phyloP scores from a whole-genome alignment of 108 stramenopile genomes.

The Nitzschia sp. region DNA sequence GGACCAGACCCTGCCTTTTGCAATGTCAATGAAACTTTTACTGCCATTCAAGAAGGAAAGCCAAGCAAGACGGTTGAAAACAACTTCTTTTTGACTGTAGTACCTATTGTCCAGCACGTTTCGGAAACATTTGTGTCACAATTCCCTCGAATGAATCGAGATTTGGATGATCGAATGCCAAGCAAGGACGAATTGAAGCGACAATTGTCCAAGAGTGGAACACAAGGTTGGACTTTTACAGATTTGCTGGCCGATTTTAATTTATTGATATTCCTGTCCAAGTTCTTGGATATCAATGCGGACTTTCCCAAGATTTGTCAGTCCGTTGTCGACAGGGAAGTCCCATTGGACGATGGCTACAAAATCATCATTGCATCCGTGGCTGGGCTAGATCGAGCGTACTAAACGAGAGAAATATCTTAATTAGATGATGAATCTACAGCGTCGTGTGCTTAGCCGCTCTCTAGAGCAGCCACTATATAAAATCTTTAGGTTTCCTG shows the following conservation, averaged over 20 bases:
- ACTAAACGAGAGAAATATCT: conserved; percentile 18
- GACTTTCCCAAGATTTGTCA: conserved; percentile 87
- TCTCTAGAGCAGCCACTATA: too few relatives aligned
- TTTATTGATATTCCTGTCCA: conserved; percentile 83
- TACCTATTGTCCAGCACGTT: conserved; percentile 92
- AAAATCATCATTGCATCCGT: conserved; percentile 85
- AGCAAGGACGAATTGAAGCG: conserved; percentile 85
- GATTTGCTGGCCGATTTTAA: conserved; percentile 95
- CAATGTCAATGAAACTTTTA: conserved; percentile 93
- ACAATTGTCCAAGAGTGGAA: conserved; percentile 85
- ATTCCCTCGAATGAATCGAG: conserved; percentile 90
- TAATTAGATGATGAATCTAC: neutral
- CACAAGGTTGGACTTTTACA: conserved; percentile 88
- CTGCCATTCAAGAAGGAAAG: conserved; percentile 97
- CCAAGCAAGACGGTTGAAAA: conserved; percentile 90
- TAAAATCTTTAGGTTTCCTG: too few relatives aligned
- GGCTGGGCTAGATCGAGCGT: conserved; percentile 74
- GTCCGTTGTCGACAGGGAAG: conserved; percentile 74
- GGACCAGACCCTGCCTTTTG: conserved; percentile 85
- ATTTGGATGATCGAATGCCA: conserved; percentile 65
- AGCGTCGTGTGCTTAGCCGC: neutral
- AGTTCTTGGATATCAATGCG: conserved; percentile 75
- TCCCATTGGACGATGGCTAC: conserved; percentile 92
- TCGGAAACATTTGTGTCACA: conserved; percentile 79
- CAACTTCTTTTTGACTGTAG: conserved; percentile 93